Evolutionary conservation across 2,329 filamentous ascomycete species (phyloP), one percentile per base, ranked within the genome.

Genomic region (Fusarium cicatricum): DNA sequence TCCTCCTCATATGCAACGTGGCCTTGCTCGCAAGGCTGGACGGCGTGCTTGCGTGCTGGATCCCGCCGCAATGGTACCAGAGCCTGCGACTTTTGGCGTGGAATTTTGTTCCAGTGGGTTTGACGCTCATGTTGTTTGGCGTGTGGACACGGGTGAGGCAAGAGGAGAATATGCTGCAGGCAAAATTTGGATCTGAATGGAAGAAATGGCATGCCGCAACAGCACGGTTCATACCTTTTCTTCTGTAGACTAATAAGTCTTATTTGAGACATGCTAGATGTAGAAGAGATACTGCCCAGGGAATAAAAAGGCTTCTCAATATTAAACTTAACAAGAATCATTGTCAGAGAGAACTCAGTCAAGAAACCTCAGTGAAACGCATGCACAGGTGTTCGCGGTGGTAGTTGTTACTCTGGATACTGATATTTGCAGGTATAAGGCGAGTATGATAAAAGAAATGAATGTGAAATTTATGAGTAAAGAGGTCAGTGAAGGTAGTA

Each of bases 111-210:
- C 51, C 53, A 12, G n/a, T 53, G 8, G 43, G 36, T 5, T 9
- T 60, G 2, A 47, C 52, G 1, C 37, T 71, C 26, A 15, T 72
- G 8, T 41, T 70, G 4, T 45, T 47, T 16, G 63, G 58, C 0
- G 42, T 75, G 3, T 70, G 65, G 68, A 69, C 58, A 5, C 70
- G 82, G 19, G 76, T 84, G 1, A 63, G 48, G 28, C 75, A 84
- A 55, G 81, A 84, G 62, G 82, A 85, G 62, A 52, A 41, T 1
- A 82, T 86, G 81, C 55, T 85, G 56, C 72, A 63, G 43, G 70
- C 63, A 5, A 68, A 71, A 14, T 85, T 85, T 71, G 79, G 80
- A 1, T 58, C 64, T 11, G 70, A 78, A 42, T 85, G 82, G 81
- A 77, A 79, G 54, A 60, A 60, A 6, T 84, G 81, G 78, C 75